Percentiles rank a stretch among this genome's conserved stretches.
These are phyloP conservation scores for Astrephomene gubernaculifera DNA, from an alignment of 139 green algal species.

Conservation along the genomic window DNA sequence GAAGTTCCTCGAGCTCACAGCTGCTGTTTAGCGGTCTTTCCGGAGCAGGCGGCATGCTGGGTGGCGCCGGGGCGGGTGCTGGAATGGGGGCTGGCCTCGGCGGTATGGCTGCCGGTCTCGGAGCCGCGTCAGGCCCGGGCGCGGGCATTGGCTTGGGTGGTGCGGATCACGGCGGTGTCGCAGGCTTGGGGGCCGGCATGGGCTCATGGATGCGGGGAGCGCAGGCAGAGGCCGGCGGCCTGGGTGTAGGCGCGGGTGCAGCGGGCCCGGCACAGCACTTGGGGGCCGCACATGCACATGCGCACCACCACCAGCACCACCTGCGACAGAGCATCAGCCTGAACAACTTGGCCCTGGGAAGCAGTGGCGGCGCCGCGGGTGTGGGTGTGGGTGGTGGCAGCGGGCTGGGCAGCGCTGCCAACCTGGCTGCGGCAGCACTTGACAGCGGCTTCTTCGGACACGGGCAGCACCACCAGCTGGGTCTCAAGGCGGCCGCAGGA, in stretches of 20 bases:
- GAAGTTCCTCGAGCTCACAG: background rate
- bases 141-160: background rate
- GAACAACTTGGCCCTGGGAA: conserved; percentile 4
- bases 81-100: background rate
- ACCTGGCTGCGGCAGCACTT: background rate
- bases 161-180: background rate
- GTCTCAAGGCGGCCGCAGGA: conserved; percentile 5
- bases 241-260: background rate
- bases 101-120: background rate
- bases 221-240: background rate
- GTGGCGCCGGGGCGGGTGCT: background rate
- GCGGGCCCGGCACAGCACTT: no score
- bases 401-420: background rate
- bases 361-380: background rate
- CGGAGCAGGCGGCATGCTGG: background rate
- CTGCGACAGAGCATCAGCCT: conserved; percentile 32
- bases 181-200: background rate
- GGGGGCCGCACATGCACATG: conserved; percentile 6
- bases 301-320: conserved; percentile 16
- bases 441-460: conserved; percentile 25
- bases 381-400: background rate
- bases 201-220: conserved; percentile 9
- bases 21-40: conserved; percentile 3
- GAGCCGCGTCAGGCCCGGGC: background rate
- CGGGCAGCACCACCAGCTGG: conserved; percentile 7